Evolutionary conservation across 306 rosid species (phyloP), one percentile per base, ranked within the genome.

Genomic region (Gynostemma pentaphyllum): DNA sequence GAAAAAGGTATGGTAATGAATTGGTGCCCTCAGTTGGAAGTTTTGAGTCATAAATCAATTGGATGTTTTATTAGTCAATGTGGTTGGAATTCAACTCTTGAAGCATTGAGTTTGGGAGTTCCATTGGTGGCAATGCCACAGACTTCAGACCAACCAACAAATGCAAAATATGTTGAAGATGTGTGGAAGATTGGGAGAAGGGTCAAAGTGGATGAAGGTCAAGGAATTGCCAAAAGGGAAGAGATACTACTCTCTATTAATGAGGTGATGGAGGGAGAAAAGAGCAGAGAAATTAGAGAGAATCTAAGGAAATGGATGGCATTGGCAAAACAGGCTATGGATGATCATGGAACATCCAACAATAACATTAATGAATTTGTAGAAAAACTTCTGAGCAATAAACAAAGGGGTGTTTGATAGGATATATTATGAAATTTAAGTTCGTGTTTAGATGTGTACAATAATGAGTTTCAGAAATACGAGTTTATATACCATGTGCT

Each of bases 31-130:
- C 80, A 71, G 18, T 29, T 71, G 1, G 32, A 67, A 46, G 73
- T 76, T 5, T 67, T 76, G 67, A 19, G 48, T 12, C 73, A 76
- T 30, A 39, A 26, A 36, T 64, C 73, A 0, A 11, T 71, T 1
- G 80, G 80, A 9, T 76, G 76, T 51, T 76, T 76, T 21, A 22
- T 76, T 6, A 71, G 67, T 1, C 80, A 76, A n/a, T 71, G 80
- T 0, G 73, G 80, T n/a, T 76, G 80, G 80, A 76, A 71, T 66
- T 76, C 80, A 0, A 67, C 70, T 1, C 52, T 71, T 0, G 80
- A 76, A 42, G 76, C 70, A 0, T 5, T 76, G 70, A 51, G 80
- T 23, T 71, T 48, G 45, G 76, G 76, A 16, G 73, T 62, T 8
- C 76, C 76, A 1, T 45, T 76, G 80, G 73, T 71, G 62, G 54